Percentiles rank a stretch among this genome's conserved stretches.
These are phyloP conservation scores for Saccharomycopsis olivae DNA, from an alignment of 805 yeast genomes.

Conservation along the genomic window DNA sequence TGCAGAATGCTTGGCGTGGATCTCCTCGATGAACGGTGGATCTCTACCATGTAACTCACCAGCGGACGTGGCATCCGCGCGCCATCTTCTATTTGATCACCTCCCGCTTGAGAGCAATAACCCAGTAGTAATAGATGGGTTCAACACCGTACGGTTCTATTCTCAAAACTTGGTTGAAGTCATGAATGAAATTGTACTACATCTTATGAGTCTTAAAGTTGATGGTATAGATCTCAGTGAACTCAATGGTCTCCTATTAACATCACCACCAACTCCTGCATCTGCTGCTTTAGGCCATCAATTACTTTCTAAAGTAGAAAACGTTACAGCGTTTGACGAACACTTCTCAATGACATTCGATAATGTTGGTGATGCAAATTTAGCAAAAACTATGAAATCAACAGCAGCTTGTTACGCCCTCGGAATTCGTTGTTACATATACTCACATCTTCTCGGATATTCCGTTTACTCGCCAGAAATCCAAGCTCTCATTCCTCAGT, in stretches of 20 bases:
- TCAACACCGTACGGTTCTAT: slow-evolving; percentile 12
- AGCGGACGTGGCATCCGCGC: slow-evolving; percentile 3
- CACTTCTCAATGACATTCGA: neutral
- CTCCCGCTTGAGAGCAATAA: slow-evolving; percentile 2
- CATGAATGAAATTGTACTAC: slow-evolving; percentile 12
- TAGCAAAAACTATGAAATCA: slow-evolving; percentile 8
- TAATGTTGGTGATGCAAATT: neutral
- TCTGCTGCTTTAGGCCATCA: slow-evolving; percentile 1
- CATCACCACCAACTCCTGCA: slow-evolving; percentile 6
- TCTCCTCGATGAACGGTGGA: slow-evolving; percentile 13
- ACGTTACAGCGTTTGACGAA: neutral
- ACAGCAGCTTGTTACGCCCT: slow-evolving; percentile 7
- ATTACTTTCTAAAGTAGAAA: neutral
- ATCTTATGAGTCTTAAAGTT: slow-evolving; percentile 7
- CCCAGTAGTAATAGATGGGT: slow-evolving; percentile 8
- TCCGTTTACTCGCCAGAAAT: slow-evolving; percentile 2
- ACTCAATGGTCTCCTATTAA: slow-evolving; percentile 4
- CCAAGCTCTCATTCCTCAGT: slow-evolving; percentile 1
- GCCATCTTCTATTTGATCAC: neutral
- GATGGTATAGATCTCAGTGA: slow-evolving; percentile 7
- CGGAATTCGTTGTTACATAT: slow-evolving; percentile 6
- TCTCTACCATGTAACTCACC: slow-evolving; percentile 1
- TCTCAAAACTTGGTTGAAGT: slow-evolving; percentile 6
- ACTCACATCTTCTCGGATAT: slow-evolving; percentile 9
- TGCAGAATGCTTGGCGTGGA: slow-evolving; percentile 15